Conservation (phyloP, 768 basidiomycete genomes). For the Vishniacozyma victoriae region DNA sequence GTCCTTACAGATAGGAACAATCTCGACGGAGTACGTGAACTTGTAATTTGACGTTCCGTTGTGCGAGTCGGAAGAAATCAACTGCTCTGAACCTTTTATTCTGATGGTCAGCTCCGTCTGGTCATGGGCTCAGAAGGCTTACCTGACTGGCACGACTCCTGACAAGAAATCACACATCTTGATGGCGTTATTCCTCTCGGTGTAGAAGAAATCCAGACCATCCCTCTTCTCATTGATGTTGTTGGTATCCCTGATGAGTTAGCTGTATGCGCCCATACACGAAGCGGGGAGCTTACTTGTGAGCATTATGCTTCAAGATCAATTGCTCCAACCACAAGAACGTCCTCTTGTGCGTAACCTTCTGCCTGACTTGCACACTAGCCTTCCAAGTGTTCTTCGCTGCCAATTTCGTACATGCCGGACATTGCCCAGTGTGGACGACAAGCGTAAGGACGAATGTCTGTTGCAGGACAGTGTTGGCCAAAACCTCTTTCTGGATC, state of each 20-base stretch:
- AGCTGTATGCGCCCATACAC: not conserved
- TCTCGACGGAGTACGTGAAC: constrained; percentile 95
- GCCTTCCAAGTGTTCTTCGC: constrained; percentile 99
- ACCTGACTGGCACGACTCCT: constrained; percentile 83
- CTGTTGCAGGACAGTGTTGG: constrained; percentile 92
- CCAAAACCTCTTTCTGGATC: constrained; percentile 97
- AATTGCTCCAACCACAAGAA: constrained; percentile 96
- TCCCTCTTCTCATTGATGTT: constrained; percentile 87
- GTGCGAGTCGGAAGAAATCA: constrained; percentile 88
- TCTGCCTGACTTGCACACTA: constrained; percentile 96
- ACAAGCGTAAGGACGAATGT: constrained; percentile 94
- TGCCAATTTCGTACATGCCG: constrained; percentile 84
- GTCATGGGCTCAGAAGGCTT: constrained; percentile 32
- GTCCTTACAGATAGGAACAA: constrained; percentile 94
- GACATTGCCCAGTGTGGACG: constrained; percentile 83
- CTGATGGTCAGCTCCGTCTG: constrained; percentile 48
- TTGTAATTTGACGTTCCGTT: constrained; percentile 91
- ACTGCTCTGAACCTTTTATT: constrained; percentile 87
- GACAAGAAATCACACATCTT: constrained; percentile 94
- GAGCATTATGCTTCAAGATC: constrained; percentile 91
- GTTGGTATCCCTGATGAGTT: constrained; percentile 62
- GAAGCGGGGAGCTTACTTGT: constrained; percentile 54
- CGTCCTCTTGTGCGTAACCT: constrained; percentile 95
- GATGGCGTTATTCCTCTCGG: constrained; percentile 78
- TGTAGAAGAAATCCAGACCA: constrained; percentile 96